Evolutionary conservation across 495 filamentous ascomycete genomes (phyloP), one percentile per base, ranked within the genome.

Genomic region (Stereocaulon alpinum): DNA sequence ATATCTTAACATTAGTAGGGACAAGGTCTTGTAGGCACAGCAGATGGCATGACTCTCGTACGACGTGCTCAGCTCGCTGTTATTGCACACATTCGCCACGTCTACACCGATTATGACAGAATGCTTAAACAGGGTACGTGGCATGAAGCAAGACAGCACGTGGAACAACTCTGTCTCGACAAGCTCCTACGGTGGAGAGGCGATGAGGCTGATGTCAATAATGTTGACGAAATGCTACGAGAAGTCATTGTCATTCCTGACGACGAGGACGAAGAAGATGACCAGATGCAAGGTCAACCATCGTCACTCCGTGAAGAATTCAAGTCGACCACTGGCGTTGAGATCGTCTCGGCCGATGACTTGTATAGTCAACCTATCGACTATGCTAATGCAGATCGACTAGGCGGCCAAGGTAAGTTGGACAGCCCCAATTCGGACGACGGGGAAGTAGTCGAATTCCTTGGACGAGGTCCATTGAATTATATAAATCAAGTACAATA

Each of bases 171-270:
- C 15, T 89, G 84, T 52, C 73, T 92, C 32, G 80, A 85, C 56
- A 80, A 85, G 65, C 74, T 95, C 56, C 80, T 88, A 66, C 84
- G 88, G 76, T 95, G 91, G 91, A 84, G 89, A 68, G 89, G 88
- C 50, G 87, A 89, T 67, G 86, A 91, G 18, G 61, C 66, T 40
- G 65, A 65, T 55, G 59, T 63, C 49, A 40, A 57, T 14, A 49
- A 63, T 5, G 66, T 80, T 43, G 77, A 77, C 55, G 76, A 78
- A 17, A 72, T 76, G 3, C 56, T 80, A 51, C 68, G 77, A 37
- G 76, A 78, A 55, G 73, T 80, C 59, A 73, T 76, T 30, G 70
- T 76, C 11, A 64, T 79, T 40, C 73, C 77, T 40, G 76, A 68
- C 30, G 76, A 78, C 55, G 77, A 78, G 51, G 67, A 63, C 12